Evolutionary conservation across 768 basidiomycete species (phyloP).

Genomic region (Xerocomus potaroensis): DNA sequence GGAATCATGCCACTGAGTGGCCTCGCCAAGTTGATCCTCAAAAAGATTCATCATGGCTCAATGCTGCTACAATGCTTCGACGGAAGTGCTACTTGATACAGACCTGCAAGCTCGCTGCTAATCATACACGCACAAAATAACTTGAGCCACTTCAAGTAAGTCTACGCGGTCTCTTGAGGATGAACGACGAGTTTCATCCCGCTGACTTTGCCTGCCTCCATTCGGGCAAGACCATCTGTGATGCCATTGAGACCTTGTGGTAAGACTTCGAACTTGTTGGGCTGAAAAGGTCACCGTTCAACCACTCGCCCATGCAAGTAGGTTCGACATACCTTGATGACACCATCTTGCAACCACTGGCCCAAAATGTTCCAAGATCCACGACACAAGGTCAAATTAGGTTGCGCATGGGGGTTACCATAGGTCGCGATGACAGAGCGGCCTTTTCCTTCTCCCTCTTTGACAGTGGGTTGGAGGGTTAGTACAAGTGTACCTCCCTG

Average conservation of each 20-base stretch:
- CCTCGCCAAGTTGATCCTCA: too few relatives aligned
- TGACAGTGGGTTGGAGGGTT: constrained; percentile 22
- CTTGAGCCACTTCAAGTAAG: neutral
- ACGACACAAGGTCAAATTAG: constrained; percentile 16
- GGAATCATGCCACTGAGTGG: too few relatives aligned
- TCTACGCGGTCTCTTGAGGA: constrained; percentile 35
- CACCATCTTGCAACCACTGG: constrained; percentile 24
- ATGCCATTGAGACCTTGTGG: constrained; percentile 39
- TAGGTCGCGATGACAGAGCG: constrained; percentile 22
- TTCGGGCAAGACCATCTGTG: constrained; percentile 31
- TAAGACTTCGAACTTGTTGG: constrained; percentile 40
- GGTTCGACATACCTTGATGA: constrained; percentile 19
- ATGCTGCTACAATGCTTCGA: constrained; percentile 1
- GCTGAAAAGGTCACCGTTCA: constrained; percentile 24
- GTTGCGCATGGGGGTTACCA: constrained; percentile 20
- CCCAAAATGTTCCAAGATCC: constrained; percentile 18
- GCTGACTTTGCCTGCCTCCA: constrained; percentile 37
- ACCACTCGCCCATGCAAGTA: neutral
- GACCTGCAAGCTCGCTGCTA: constrained; percentile 1
- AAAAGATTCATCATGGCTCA: too few relatives aligned
- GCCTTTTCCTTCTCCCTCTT: constrained; percentile 19
- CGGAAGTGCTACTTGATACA: neutral
- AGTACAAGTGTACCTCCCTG: constrained; percentile 31
- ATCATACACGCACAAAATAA: constrained; percentile 15
- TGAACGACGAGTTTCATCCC: constrained; percentile 41